Base-by-base conservation (phyloP, 148 eudicot genomes). In the Polygonum maritimum region DNA sequence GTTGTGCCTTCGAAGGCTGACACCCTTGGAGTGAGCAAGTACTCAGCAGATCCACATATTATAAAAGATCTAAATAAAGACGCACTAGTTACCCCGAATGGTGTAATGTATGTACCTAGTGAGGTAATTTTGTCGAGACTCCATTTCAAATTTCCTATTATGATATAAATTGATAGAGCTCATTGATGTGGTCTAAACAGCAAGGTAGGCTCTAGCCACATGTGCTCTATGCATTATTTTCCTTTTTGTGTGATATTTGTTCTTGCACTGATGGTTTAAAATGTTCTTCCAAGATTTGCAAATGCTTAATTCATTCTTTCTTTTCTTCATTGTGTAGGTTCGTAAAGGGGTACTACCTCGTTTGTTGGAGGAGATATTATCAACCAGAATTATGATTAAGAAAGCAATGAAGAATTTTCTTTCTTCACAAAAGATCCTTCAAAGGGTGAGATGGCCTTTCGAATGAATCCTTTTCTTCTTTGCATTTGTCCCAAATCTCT, bases 311-410 rank as follows among this genome's bases (percentile, higher is more conserved):
- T 51, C n/a, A 51, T 15, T 14, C 16, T 13, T 48, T 48, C 3
- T 1, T 58, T 47, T 22, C 55, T 26, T 70, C 33, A 21, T 18
- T 21, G 14, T 75, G 39, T 81, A 90, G 95, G 89, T 87, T 33
- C 90, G 98, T 51, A 88, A 85, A 87, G 98, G 98, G 63, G 76
- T 95, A 80, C 77, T 95, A 65, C 98, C 97, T 76, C 91, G 92
- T 49, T 83, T 95, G 62, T 83, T 95, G 75, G 96, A 92, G 76
- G 98, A 95, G 86, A 95, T 95, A 82, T 87, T 95, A 76, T 89
- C 92, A 16, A 95, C 98, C 62, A 88, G 98, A 79, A 88, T 95
- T 65, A 90, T 95, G 98, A 94, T 92, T 79, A 95, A 95, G 82
- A 84, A 90, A 83, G 92, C 96, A 60, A 95, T 95, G 92, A 95